Evolutionary conservation across 2,329 filamentous ascomycete genomes (phyloP).

Genomic region (Colletotrichum musicola): DNA sequence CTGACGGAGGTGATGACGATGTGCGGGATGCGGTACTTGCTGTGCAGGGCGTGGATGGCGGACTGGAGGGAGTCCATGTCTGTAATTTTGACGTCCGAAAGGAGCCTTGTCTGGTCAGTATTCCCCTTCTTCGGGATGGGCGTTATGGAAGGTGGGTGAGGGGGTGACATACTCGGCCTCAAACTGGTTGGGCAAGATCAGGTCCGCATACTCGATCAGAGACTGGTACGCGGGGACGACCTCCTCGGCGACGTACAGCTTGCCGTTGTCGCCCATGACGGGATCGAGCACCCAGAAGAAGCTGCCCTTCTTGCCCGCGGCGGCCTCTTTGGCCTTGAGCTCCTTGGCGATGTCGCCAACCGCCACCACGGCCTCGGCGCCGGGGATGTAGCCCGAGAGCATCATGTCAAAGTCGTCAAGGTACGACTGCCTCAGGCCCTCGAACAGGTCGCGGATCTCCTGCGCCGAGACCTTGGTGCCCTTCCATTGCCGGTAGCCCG

Average conservation of each 20-base stretch:
- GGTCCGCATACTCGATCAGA: constrained; percentile 83
- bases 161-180: constrained; percentile 84
- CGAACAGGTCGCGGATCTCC: constrained; percentile 87
- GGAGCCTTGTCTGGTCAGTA: constrained; percentile 66
- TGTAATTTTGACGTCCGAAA: constrained; percentile 86
- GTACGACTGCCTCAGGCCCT: constrained; percentile 84
- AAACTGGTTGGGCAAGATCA: constrained; percentile 97
- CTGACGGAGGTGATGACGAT: constrained; percentile 93
- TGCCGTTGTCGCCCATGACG: constrained; percentile 97
- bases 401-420: constrained; percentile 94
- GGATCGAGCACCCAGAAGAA: constrained; percentile 99
- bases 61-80: constrained; percentile 78
- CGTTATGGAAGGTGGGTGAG: neutral
- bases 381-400: constrained; percentile 94
- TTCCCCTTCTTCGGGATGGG: neutral
- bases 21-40: constrained; percentile 82
- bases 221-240: constrained; percentile 91
- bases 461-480: constrained; percentile 84
- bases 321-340: constrained; percentile 74
- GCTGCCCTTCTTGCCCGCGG: constrained; percentile 68
- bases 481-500: constrained; percentile 89
- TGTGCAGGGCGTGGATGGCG: constrained; percentile 84
- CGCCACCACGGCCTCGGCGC: constrained; percentile 84
- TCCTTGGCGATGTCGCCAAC: constrained; percentile 88
- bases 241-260: constrained; percentile 90